Evolutionary conservation across 2,329 filamentous ascomycete genomes (phyloP).

Genomic region (Myotisia sp.): DNA sequence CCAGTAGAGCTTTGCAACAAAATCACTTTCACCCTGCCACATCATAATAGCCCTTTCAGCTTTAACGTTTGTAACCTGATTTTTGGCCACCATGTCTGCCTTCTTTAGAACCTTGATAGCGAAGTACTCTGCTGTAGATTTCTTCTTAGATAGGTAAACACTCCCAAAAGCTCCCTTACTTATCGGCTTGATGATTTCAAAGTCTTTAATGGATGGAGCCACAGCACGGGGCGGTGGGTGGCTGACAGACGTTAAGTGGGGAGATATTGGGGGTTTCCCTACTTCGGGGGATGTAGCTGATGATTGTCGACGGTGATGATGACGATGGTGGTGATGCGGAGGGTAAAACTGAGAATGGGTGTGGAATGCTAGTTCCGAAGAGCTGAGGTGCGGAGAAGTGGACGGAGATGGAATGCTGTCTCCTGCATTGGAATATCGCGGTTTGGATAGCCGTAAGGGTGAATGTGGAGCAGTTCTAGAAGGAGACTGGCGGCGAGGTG

Average conservation of each 20-base stretch:
- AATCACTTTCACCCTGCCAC: constrained; percentile 99
- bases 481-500: constrained; percentile 77
- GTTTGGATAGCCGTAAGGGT: constrained; percentile 72
- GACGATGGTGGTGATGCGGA: constrained; percentile 35
- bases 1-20: constrained; percentile 98
- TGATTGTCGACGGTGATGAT: constrained; percentile 76
- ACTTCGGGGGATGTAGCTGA: constrained; percentile 70
- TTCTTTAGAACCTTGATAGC: constrained; percentile 98
- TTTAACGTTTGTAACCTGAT: constrained; percentile 98
- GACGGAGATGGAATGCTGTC: constrained; percentile 61
- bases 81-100: constrained; percentile 99
- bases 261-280: constrained; percentile 59
- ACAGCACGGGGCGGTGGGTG: constrained; percentile 77
- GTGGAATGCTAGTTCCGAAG: constrained; percentile 48
- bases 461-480: constrained; percentile 70
- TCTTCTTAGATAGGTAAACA: constrained; percentile 96
- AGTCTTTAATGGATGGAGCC: constrained; percentile 95
- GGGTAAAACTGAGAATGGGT: constrained; percentile 41
- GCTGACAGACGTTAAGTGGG: constrained; percentile 60
- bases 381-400: constrained; percentile 71
- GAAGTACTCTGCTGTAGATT: constrained; percentile 94
- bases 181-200: constrained; percentile 98
- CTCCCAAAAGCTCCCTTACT: constrained; percentile 98
- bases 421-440: constrained; percentile 46
- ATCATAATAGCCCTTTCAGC: constrained; percentile 99